Base-by-base conservation (phyloP, 805 yeast genomes). In the Zygoascus ofunaensis region DNA sequence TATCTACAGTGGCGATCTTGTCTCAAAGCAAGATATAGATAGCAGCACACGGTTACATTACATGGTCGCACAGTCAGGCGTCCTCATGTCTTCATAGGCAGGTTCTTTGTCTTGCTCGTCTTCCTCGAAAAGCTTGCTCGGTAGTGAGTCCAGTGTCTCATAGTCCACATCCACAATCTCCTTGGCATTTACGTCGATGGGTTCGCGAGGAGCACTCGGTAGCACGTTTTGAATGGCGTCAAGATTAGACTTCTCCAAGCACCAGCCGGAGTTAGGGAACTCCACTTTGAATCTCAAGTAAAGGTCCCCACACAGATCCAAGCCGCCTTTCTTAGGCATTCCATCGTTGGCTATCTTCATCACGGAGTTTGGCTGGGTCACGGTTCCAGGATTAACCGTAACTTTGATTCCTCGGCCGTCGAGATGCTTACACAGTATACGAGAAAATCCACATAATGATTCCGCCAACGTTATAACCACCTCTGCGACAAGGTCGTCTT, bases 181-280 rank as follows among this genome's bases (percentile, higher is more conserved):
- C 39, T 40, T 45, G 37, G 41, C 34, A 24, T 28, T n/a, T 20
- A 48, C 37, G 37, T 47, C 47, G 40, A 52, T n/a, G 14, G 43
- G 44, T 40, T 43, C 42, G 15, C 44, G 39, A 19, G 49, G 50
- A 37, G 45, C 45, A 17, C 46, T 47, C 2, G 63, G 57, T 22
- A 59, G 48, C 34, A 57, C 37, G 39, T 56, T 50, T 12, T 46
- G 41, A 3, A 59, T 42, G 36, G 49, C 55, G 14, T 54, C 39
- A 26, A 60, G 39, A 56, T 87, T 95, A 46, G 77, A 70, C 54
- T 72, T 75, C 59, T 87, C 95, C 52, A 76, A 62, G 55, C 80
- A 80, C 96, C 96, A 87, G 55, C 80, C 75, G 61, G 87, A 94
- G 30, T 71, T 70, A 2, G 96, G 97, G 60, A 89, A 87, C 53